Percentiles rank a stretch among this genome's conserved stretches.
Conservation (phyloP, 2,329 filamentous ascomycete genomes). For the Neophaeococcomyces mojaviensis region DNA sequence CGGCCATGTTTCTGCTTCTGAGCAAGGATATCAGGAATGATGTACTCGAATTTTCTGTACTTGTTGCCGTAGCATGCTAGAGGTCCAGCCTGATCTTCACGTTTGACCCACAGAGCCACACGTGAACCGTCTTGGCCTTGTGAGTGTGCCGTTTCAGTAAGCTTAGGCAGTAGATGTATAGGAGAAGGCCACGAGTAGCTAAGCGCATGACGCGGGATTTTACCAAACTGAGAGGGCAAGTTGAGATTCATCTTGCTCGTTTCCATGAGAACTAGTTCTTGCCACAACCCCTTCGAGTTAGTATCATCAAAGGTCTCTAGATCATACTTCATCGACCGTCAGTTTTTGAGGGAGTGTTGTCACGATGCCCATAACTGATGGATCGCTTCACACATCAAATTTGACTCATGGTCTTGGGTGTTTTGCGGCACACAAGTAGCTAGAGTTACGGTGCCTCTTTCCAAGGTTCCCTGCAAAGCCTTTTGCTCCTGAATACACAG, state of each 20-base stretch:
- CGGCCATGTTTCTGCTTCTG: slow-evolving; percentile 9
- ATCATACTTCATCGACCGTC: no score
- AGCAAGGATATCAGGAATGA: slow-evolving; percentile 28
- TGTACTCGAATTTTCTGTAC: slow-evolving; percentile 33
- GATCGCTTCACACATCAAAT: no score
- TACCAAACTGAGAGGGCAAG: neutral
- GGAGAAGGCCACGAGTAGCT: slow-evolving; percentile 5
- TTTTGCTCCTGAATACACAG: no score
- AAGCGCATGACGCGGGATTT: neutral
- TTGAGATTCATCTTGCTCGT: neutral
- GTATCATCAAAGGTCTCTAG: neutral
- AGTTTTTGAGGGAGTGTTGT: no score
- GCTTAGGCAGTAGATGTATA: slow-evolving; percentile 1
- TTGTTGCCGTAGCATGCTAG: slow-evolving; percentile 31
- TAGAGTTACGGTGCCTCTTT: no score
- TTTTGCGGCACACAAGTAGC: no score
- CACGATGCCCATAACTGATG: no score
- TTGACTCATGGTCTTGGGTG: no score
- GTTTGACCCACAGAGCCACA: slow-evolving; percentile 25
- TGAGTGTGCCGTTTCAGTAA: neutral
- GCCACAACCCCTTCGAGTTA: neutral
- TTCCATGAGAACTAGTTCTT: neutral
- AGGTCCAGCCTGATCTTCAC: slow-evolving; percentile 30
- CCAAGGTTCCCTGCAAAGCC: no score
- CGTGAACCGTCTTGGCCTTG: neutral